Conservation (phyloP, 306 rosid genomes). For the Inga laurina region DNA sequence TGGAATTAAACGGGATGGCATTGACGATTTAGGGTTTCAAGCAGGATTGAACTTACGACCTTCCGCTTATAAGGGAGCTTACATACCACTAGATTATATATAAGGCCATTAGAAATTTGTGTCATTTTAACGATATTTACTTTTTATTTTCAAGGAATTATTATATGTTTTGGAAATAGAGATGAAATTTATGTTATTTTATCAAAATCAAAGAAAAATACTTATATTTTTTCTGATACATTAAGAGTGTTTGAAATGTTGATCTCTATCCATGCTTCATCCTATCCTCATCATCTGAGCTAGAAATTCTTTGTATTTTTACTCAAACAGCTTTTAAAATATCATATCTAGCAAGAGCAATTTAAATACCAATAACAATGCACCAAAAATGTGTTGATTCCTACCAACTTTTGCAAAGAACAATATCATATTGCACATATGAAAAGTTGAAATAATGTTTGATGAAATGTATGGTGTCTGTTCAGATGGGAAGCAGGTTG, state of each 20-base stretch:
- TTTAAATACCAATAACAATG: not conserved
- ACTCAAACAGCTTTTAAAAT: not conserved
- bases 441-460: not conserved
- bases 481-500: slow-evolving; percentile 53
- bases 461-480: not conserved
- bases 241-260: not conserved
- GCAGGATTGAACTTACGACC: no score
- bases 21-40: no score
- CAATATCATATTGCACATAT: not conserved
- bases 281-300: not conserved
- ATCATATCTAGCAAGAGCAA: no score
- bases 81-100: no score
- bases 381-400: not conserved
- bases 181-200: not conserved
- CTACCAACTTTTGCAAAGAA: not conserved
- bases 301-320: not conserved
- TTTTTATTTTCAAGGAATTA: not conserved
- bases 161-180: not conserved
- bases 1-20: no score
- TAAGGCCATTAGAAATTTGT: no score
- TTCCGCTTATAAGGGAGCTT: no score
- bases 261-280: not conserved
- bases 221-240: not conserved
- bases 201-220: not conserved
- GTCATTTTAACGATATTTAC: not conserved